These are phyloP conservation scores for Tephrocybe sp. DNA, from an alignment of 768 basidiomycete species.

Conservation along the genomic window DNA sequence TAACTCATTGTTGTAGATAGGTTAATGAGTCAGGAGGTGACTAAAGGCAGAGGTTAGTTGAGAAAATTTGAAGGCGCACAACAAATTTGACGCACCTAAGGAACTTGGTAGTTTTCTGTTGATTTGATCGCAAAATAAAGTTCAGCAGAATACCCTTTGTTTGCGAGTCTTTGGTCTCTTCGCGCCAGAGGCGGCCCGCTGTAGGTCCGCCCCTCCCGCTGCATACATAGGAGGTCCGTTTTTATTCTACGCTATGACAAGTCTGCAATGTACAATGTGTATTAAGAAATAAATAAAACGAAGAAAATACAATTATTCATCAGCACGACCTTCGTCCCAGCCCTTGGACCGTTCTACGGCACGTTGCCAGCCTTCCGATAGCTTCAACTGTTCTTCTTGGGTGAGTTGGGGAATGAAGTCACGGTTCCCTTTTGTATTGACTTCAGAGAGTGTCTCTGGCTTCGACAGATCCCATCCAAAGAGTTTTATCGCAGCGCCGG, in stretches of 20 bases:
- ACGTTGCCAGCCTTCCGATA: slow-evolving; percentile 81
- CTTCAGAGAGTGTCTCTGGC: slow-evolving; percentile 79
- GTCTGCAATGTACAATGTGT: too few relatives aligned
- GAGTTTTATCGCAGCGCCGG: slow-evolving; percentile 81
- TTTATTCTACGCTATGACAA: too few relatives aligned
- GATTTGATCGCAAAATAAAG: slow-evolving; percentile 37
- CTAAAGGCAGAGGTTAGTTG: slow-evolving; percentile 29
- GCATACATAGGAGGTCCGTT: too few relatives aligned
- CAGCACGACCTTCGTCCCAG: slow-evolving; percentile 68
- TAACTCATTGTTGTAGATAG: slow-evolving; percentile 74
- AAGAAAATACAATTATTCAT: slow-evolving; percentile 17
- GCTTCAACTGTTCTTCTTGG: slow-evolving; percentile 54
- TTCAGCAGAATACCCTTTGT: slow-evolving; percentile 20
- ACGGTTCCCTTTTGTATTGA: slow-evolving; percentile 81
- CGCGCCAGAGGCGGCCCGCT: neutral
- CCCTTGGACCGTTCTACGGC: slow-evolving; percentile 81
- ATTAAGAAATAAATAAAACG: neutral
- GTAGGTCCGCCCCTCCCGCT: too few relatives aligned
- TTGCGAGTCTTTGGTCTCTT: slow-evolving; percentile 7
- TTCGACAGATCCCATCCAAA: slow-evolving; percentile 90
- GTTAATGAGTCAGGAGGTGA: slow-evolving; percentile 80
- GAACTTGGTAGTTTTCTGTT: slow-evolving; percentile 37
- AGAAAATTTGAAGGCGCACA: neutral
- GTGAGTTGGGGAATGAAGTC: slow-evolving; percentile 61
- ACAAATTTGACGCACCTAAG: slow-evolving; percentile 38